These are phyloP conservation scores for Rhynchosporium agropyri DNA, from an alignment of 2,329 filamentous ascomycete species.

Conservation along the genomic window DNA sequence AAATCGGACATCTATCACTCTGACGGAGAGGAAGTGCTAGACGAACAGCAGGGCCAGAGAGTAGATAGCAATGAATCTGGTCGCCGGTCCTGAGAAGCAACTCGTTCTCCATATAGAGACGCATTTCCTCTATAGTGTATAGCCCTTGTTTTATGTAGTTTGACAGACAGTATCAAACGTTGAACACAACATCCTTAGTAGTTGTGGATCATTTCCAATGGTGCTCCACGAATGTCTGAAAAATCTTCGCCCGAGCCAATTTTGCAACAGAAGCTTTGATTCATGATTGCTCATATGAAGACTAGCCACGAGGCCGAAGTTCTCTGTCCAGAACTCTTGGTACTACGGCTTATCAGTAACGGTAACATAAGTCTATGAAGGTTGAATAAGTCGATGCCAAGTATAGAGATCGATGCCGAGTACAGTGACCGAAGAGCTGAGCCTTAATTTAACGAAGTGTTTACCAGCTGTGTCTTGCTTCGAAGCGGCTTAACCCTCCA, in stretches of 20 bases:
- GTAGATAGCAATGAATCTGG: slow-evolving; percentile 57
- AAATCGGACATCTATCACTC: no score
- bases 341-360: slow-evolving; percentile 45
- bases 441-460: no score
- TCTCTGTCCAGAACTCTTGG: slow-evolving; percentile 51
- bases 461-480: no score
- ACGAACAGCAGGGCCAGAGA: slow-evolving; percentile 54
- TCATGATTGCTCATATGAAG: slow-evolving; percentile 46
- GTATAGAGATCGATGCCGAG: no score
- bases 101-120: slow-evolving; percentile 53
- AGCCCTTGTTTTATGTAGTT: slow-evolving; percentile 54
- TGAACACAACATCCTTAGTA: slow-evolving; percentile 55
- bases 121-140: slow-evolving; percentile 53
- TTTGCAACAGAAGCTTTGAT: slow-evolving; percentile 44
- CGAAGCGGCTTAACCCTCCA: no score
- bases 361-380: no score
- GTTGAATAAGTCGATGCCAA: not conserved
- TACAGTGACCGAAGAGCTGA: no score
- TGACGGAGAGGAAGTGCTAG: slow-evolving; percentile 45
- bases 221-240: slow-evolving; percentile 49
- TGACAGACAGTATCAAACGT: slow-evolving; percentile 51
- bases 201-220: slow-evolving; percentile 51
- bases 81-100: slow-evolving; percentile 55
- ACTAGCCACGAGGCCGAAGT: slow-evolving; percentile 53
- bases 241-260: slow-evolving; percentile 49